phyloP scores from a whole-genome alignment of 169 alveolate species.

The Eimeria necatrix region DNA sequence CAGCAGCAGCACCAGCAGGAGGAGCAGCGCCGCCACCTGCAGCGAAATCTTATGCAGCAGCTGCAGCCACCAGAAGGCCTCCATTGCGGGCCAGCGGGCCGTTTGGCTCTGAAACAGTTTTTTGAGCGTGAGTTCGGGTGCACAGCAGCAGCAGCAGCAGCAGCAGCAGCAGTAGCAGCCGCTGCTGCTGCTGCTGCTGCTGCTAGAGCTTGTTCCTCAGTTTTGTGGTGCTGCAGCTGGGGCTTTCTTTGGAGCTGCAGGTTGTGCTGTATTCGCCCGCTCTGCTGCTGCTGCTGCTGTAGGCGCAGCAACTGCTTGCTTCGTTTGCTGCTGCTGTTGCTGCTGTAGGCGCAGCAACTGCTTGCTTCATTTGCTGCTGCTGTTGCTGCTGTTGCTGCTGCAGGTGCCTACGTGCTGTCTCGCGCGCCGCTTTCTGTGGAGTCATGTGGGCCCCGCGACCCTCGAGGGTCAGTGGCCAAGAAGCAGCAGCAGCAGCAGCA shows the following conservation, averaged over 20 bases:
- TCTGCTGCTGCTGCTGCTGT: background rate
- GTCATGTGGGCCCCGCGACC: background rate
- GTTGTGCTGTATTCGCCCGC: background rate
- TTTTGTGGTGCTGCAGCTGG: background rate
- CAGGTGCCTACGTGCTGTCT: background rate
- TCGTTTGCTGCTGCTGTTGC: background rate
- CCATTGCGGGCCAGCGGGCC: constrained; percentile 74
- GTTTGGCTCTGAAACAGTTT: constrained; percentile 36
- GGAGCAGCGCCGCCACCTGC: constrained; percentile 37
- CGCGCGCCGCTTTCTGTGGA: background rate
- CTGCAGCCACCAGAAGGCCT: constrained; percentile 73
- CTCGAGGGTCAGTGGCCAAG: background rate
- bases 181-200: too few species aligned
- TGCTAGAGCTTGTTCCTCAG: background rate
- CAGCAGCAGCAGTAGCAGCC: too few species aligned
- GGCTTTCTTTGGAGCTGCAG: constrained; percentile 26
- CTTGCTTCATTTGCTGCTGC: background rate
- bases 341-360: background rate
- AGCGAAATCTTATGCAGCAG: constrained; percentile 50
- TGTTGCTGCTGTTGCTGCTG: constrained; percentile 3
- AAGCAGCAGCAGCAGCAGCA: constrained; percentile 21
- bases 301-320: background rate
- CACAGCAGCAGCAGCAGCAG: too few species aligned
- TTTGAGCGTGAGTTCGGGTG: constrained; percentile 68
- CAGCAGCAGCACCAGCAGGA: constrained; percentile 4